Evolutionary conservation across 495 filamentous ascomycete genomes (phyloP), one percentile per base, ranked within the genome.

Genomic region (Ascobolus immersus): DNA sequence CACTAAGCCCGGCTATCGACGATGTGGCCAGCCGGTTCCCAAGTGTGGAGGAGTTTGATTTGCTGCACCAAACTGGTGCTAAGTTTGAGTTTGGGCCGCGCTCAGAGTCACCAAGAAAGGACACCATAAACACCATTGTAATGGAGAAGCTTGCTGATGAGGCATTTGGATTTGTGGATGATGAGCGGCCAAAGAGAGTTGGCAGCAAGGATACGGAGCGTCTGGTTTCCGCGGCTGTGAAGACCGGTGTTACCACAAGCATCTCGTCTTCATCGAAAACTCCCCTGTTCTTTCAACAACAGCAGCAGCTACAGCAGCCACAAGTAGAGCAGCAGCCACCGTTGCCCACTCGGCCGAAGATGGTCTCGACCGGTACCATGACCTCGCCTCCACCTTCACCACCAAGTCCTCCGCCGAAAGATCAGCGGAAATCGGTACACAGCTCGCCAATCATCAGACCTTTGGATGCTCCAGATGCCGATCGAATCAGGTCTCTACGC

Each of bases 331-430:
- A n/a, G n/a, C n/a, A n/a, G n/a, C 69, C 3, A 57, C 59, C 15
- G n/a, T n/a, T n/a, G n/a, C 64, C 71, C 21, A 61, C 59, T 40
- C 62, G 59, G 34, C 69, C 73, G 4, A 37, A 45, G 4, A 90
- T 86, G 73, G 70, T 91, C n/a, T 93, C 86, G 2, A 86, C 72
- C 9, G 86, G 82, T 21, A 90, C 79, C 2, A 90, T 89, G 76
- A 91, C 84, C 17, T 73, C 71, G 17, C 73, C 67, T 13, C 59
- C 77, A 5, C 60, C 46, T 14, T 49, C 47, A 17, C 38, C 65
- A n/a, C 63, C 70, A 15, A 67, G 69, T 23, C 55, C 52, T 13
- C 46, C 56, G 39, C 40, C 51, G 15, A 56, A 61, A 37, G 43
- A 52, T 23, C 61, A 52, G 14, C 43, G 24, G 15, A 52, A 17